These are phyloP conservation scores for Narthecium ossifragum DNA, from an alignment of 106 monocot genomes.

Conservation along the genomic window DNA sequence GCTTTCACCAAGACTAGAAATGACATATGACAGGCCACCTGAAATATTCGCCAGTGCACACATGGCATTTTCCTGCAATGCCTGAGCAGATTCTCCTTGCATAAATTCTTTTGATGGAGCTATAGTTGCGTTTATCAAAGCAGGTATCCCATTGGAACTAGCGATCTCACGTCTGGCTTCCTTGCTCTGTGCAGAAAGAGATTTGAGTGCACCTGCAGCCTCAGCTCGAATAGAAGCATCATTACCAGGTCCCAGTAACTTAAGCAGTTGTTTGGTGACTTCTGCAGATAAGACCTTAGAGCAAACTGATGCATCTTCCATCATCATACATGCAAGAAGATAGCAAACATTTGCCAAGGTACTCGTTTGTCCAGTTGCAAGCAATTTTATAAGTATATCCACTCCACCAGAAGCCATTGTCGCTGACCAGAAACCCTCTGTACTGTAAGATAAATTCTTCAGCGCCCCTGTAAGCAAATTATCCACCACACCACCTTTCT, in stretches of 20 bases:
- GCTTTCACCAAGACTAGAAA: constrained; percentile 94
- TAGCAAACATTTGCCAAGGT: constrained; percentile 82
- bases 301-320: constrained; percentile 85
- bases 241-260: constrained; percentile 80
- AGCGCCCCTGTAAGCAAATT: constrained; percentile 74
- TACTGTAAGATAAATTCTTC: constrained; percentile 68
- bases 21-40: constrained; percentile 92
- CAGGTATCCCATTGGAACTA: constrained; percentile 87
- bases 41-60: constrained; percentile 98
- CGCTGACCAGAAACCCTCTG: constrained; percentile 81
- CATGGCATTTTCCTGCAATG: constrained; percentile 98
- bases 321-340: constrained; percentile 84
- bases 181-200: constrained; percentile 93
- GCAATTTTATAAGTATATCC: constrained; percentile 77
- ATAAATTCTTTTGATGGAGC: constrained; percentile 99
- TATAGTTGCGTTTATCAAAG: constrained; percentile 96
- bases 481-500: constrained; percentile 63
- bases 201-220: constrained; percentile 88
- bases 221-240: constrained; percentile 95
- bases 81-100: constrained; percentile 96
- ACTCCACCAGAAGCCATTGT: constrained; percentile 68
- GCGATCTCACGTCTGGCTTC: constrained; percentile 93
- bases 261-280: constrained; percentile 72
- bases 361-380: constrained; percentile 51
- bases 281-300: constrained; percentile 47